phyloP scores from a whole-genome alignment of 805 yeast genomes.

The Candida boidinii region DNA sequence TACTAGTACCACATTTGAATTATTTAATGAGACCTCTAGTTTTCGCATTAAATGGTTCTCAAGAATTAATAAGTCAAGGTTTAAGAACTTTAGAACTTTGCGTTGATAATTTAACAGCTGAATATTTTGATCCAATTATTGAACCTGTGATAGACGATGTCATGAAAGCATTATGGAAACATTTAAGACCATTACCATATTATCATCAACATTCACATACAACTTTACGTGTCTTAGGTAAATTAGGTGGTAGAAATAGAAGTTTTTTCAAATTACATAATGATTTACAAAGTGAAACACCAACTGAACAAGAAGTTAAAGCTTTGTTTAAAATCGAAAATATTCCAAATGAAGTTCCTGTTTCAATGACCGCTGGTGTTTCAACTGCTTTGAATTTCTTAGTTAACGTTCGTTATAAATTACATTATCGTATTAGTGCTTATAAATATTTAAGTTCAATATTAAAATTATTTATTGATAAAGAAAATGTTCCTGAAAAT shows the following conservation, averaged over 20 bases:
- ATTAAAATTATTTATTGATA: conserved; percentile 58
- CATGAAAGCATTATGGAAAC: conserved; percentile 87
- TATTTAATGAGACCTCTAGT: conserved; percentile 88
- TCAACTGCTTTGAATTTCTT: conserved; percentile 68
- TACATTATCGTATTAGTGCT: conserved; percentile 69
- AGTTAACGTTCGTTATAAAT: conserved; percentile 54
- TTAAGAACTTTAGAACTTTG: conserved; percentile 89
- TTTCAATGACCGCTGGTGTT: conserved; percentile 79
- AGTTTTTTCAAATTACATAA: conserved; percentile 71
- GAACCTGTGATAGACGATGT: conserved; percentile 95
- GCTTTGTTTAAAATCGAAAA: conserved; percentile 71
- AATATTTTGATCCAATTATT: conserved; percentile 92
- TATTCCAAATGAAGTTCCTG: conserved; percentile 47
- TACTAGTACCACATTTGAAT: conserved; percentile 85
- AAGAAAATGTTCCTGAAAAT: conserved; percentile 38
- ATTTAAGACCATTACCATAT: conserved; percentile 85
- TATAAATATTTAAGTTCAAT: conserved; percentile 62
- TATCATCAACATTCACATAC: conserved; percentile 94
- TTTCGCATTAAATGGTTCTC: conserved; percentile 81
- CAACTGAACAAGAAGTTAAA: conserved; percentile 55
- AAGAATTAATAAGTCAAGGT: conserved; percentile 91
- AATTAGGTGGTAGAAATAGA: conserved; percentile 93
- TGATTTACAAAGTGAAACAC: conserved; percentile 46
- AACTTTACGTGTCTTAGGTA: conserved; percentile 86
- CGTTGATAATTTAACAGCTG: conserved; percentile 93